Conservation (phyloP, 257 asterid species). For the Anisodus tanguticus region DNA sequence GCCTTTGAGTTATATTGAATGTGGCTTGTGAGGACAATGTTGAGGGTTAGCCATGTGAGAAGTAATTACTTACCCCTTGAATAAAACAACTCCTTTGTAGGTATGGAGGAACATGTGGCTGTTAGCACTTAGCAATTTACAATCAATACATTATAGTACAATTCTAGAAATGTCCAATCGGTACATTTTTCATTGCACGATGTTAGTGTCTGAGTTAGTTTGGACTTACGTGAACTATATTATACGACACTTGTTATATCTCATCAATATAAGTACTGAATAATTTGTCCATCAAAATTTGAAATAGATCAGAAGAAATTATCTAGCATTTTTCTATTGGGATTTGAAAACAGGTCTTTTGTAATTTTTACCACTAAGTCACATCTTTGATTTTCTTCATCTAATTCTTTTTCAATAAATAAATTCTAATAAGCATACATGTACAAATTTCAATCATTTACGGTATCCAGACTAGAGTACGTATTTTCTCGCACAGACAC, state of each 20-base stretch:
- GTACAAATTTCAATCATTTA: not conserved
- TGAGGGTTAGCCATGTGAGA: constrained; percentile 25
- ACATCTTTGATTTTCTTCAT: not conserved
- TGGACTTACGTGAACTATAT: not conserved
- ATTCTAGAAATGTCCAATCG: not conserved
- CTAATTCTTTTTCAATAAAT: not conserved
- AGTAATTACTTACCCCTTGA: constrained; percentile 22
- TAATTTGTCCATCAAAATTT: not conserved
- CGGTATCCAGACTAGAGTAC: not conserved
- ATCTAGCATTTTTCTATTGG: not conserved
- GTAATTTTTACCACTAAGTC: not conserved
- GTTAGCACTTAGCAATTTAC: not conserved
- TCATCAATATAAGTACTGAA: not conserved
- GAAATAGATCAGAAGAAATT: not conserved
- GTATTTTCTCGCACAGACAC: too few relatives aligned
- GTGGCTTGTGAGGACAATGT: constrained; percentile 13
- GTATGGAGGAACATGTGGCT: constrained; percentile 11
- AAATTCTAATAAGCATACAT: not conserved
- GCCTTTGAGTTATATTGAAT: constrained; percentile 1
- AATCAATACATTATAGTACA: not conserved
- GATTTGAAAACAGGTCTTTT: not conserved
- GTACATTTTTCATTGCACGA: not conserved
- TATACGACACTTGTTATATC: not conserved
- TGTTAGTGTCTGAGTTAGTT: not conserved
- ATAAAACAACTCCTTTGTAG: constrained; percentile 14